phyloP scores from a whole-genome alignment of 2,329 filamentous ascomycete species.

The Penicillium sp. region DNA sequence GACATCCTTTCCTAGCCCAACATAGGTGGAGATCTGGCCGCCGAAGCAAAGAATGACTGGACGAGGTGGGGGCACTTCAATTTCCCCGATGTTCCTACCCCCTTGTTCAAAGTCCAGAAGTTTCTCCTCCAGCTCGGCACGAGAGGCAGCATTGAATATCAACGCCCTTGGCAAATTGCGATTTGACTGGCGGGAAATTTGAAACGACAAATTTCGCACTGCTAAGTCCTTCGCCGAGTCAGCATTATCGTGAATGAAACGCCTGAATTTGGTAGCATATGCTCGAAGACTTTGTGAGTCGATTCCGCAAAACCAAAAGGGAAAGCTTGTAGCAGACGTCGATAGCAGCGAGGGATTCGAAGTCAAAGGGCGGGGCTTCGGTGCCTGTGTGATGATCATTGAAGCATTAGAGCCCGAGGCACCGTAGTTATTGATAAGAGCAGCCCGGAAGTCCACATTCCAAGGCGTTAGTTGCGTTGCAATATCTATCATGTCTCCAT shows the following conservation, averaged over 20 bases:
- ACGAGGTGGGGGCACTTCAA: no score
- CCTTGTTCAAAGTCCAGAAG: no score
- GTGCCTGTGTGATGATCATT: slow-evolving; percentile 28
- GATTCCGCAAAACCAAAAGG: slow-evolving; percentile 19
- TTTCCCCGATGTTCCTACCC: no score
- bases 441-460: slow-evolving; percentile 14
- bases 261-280: slow-evolving; percentile 17
- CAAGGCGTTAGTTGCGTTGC: slow-evolving; percentile 16
- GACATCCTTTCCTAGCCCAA: slow-evolving; percentile 23
- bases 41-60: slow-evolving; percentile 42
- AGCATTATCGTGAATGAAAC: no score
- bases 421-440: slow-evolving; percentile 34
- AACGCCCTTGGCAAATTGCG: neutral
- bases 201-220: neutral
- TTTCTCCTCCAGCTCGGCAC: no score
- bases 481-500: slow-evolving; percentile 18
- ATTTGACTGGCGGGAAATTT: slow-evolving; percentile 12
- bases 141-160: no score
- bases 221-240: no score
- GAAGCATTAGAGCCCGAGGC: slow-evolving; percentile 30
- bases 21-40: slow-evolving; percentile 37
- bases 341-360: no score
- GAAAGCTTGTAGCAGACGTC: neutral
- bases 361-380: neutral
- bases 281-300: slow-evolving; percentile 20